Percentiles rank a stretch among this genome's conserved stretches.
phyloP scores from a whole-genome alignment of 2,329 filamentous ascomycete species.

The Truncatella angustata region DNA sequence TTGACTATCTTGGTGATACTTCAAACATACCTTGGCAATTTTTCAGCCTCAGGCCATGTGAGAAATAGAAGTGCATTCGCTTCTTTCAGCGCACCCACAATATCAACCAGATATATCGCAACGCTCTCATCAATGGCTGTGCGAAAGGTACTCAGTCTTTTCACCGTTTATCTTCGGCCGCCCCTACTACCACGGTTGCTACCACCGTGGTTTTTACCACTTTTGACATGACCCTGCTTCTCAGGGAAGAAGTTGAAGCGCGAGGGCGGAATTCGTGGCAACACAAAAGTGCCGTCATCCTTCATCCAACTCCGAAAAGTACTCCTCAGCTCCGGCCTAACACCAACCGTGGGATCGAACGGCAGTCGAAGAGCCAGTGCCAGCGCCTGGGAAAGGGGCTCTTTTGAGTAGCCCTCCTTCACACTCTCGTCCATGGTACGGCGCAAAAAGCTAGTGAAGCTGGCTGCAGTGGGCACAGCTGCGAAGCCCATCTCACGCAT shows the following conservation, averaged over 20 bases:
- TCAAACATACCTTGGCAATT: too few species aligned
- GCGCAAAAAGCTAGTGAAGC: constrained; percentile 33
- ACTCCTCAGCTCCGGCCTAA: background rate
- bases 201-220: too few species aligned
- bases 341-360: constrained; percentile 15
- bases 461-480: constrained; percentile 16
- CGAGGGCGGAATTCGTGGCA: background rate
- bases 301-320: background rate
- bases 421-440: constrained; percentile 32
- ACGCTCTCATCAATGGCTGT: too few species aligned
- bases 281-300: background rate
- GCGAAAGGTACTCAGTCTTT: too few species aligned
- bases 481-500: constrained; percentile 40
- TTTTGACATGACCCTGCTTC: background rate
- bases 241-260: background rate
- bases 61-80: too few species aligned
- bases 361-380: constrained; percentile 21
- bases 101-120: too few species aligned
- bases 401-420: constrained; percentile 30
- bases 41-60: too few species aligned
- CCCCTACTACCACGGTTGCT: too few species aligned
- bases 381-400: constrained; percentile 11
- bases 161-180: too few species aligned
- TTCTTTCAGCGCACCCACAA: too few species aligned
- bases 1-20: too few species aligned